Conservation (phyloP, 805 yeast genomes). For the Cyberlindnera maritima region DNA sequence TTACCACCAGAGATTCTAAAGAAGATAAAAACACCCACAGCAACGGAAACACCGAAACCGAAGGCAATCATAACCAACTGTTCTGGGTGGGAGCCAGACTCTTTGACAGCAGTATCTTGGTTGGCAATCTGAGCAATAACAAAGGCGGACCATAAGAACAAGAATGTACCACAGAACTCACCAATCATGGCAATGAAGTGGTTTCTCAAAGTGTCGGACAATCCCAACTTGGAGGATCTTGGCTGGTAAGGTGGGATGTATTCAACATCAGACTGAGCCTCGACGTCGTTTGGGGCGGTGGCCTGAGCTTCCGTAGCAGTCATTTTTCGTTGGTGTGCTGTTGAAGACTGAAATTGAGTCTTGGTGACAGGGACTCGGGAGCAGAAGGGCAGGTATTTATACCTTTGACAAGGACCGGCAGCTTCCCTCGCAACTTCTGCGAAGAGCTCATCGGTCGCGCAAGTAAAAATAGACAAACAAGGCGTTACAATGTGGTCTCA, state of each 20-base stretch:
- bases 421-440: background rate
- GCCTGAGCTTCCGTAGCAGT: conserved; percentile 10
- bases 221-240: conserved; percentile 36
- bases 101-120: conserved; percentile 39
- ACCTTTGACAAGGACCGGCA: background rate
- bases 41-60: conserved; percentile 85
- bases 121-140: conserved; percentile 84
- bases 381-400: background rate
- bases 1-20: conserved; percentile 85
- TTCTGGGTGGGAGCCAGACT: conserved; percentile 54
- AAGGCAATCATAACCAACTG: conserved; percentile 76
- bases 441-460: background rate
- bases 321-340: conserved; percentile 2
- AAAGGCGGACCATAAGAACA: conserved; percentile 79
- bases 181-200: conserved; percentile 69
- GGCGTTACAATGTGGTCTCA: background rate
- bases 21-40: conserved; percentile 67
- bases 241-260: conserved; percentile 39
- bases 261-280: conserved; percentile 36
- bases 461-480: background rate
- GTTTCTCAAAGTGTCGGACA: conserved; percentile 47
- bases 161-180: conserved; percentile 84
- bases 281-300: conserved; percentile 11
- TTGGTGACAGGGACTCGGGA: background rate
- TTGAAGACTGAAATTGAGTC: background rate